Evolutionary conservation across 2,329 filamentous ascomycete species (phyloP), one percentile per base, ranked within the genome.

Genomic region (Botrytis hyacinthi): DNA sequence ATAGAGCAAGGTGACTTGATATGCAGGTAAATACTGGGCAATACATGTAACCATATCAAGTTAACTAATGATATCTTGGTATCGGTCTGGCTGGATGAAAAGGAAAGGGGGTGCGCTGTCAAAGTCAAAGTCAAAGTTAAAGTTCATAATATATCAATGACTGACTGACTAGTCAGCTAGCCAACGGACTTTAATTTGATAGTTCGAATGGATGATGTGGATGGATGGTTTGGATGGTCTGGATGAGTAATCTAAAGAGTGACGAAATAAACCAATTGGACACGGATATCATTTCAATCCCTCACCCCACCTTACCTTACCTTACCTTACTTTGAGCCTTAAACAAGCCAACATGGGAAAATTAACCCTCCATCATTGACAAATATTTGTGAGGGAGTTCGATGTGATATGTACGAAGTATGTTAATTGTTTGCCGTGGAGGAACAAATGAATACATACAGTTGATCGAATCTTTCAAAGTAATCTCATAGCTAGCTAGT

Each of bases 121-220:
- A 72, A 29, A 40, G 65, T 51, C 22, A n/a, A n/a, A 51, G 62
- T 48, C 70, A 72, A 29, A 51, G 62, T 67, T 22, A 60, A 22
- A 29, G 26, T 51, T 18, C 9, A 40, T n/a, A 51, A 35, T 46
- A 46, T 26, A 16, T 65, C 10, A 29, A 26, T 37, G 35, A 37
- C 40, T 22, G 35, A 29, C 16, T 37, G 35, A 37, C 40, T 22
- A 46, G 18, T 8, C 7, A 20, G 42, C 0, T 44, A 44, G 40
- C 61, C 4, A 63, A 42, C 37, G 14, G 48, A 16, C 44, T 54
- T n/a, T 54, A 7, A n/a, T 51, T 51, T 51, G 46, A 54, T 54
- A 14, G 26, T 14, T n/a, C 4, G n/a, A 29, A 29, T 26, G 48
- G 22, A 51, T 7, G 22, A 2, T 26, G 12, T 51, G 22, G 22